Conservation (phyloP, 306 rosid species). For the Amphicarpaea edgeworthii region DNA sequence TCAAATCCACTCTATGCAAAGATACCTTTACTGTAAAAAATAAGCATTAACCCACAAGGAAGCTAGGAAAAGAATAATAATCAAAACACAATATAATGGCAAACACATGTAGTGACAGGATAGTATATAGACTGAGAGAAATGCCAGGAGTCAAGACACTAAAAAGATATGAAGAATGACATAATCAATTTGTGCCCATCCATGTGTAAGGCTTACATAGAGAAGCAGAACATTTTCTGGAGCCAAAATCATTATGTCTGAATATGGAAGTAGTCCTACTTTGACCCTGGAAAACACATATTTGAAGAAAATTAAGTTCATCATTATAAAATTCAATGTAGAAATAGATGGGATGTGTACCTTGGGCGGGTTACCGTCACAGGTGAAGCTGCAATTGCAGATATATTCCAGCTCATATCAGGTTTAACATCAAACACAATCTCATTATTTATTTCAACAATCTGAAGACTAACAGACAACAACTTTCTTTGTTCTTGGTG, state of each 20-base stretch:
- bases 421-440: slow-evolving; percentile 82
- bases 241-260: slow-evolving; percentile 82
- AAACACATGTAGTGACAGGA: slow-evolving; percentile 7
- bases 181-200: slow-evolving; percentile 27
- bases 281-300: slow-evolving; percentile 65
- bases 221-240: slow-evolving; percentile 87
- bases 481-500: slow-evolving; percentile 89
- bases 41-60: slow-evolving; percentile 30
- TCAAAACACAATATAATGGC: slow-evolving; percentile 2
- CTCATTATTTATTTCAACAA: slow-evolving; percentile 88
- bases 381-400: slow-evolving; percentile 86
- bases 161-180: slow-evolving; percentile 35
- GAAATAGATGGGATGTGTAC: slow-evolving; percentile 52
- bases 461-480: slow-evolving; percentile 83
- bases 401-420: slow-evolving; percentile 96
- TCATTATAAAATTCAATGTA: slow-evolving; percentile 33
- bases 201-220: slow-evolving; percentile 72
- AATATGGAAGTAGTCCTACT: slow-evolving; percentile 78
- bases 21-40: background rate
- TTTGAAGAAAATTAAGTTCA: slow-evolving; percentile 45
- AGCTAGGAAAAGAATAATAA: slow-evolving; percentile 8
- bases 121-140: slow-evolving; percentile 8
- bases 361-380: slow-evolving; percentile 89
- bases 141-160: background rate
- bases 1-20: background rate